Evolutionary conservation across 1,284 basidiomycete genomes (phyloP).

Genomic region (Ustilago lituana): DNA sequence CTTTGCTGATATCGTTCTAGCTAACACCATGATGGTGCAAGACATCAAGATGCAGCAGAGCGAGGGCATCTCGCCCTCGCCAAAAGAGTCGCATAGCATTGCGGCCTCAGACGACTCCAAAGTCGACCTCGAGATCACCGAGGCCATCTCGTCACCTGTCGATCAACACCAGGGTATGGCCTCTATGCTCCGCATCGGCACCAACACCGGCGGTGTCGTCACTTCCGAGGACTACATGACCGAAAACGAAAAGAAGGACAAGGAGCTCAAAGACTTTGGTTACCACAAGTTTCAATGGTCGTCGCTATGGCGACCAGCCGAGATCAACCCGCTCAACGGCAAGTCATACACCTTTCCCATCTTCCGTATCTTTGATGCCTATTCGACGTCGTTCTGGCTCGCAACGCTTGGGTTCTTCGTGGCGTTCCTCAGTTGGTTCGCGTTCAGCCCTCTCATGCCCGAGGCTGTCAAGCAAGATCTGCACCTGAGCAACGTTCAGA

Average conservation of each 20-base stretch:
- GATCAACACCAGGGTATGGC: constrained; percentile 39
- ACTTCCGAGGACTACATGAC: constrained; percentile 56
- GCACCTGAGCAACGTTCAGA: constrained; percentile 70
- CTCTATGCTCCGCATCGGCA: constrained; percentile 34
- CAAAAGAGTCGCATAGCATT: constrained; percentile 6
- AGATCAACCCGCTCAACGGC: constrained; percentile 72
- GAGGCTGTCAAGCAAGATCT: constrained; percentile 74
- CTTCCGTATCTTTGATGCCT: constrained; percentile 72
- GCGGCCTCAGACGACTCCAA: constrained; percentile 31
- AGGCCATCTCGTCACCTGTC: constrained; percentile 21
- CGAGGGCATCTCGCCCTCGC: constrained; percentile 1
- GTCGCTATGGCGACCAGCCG: constrained; percentile 62
- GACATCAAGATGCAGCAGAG: constrained; percentile 3
- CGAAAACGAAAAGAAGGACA: constrained; percentile 43
- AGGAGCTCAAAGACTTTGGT: constrained; percentile 36
- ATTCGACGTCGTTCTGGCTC: constrained; percentile 70
- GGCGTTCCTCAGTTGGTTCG: constrained; percentile 74
- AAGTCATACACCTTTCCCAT: constrained; percentile 74
- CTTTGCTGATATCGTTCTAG: too few species aligned
- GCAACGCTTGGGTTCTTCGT: constrained; percentile 71
- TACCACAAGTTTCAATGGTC: constrained; percentile 59
- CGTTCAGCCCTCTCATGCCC: constrained; percentile 74
- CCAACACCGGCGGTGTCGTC: constrained; percentile 46
- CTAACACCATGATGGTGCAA: constrained; percentile 1
- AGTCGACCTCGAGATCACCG: constrained; percentile 36